phyloP scores from a whole-genome alignment of 257 asterid species.

The Ajuga chamaepitys region DNA sequence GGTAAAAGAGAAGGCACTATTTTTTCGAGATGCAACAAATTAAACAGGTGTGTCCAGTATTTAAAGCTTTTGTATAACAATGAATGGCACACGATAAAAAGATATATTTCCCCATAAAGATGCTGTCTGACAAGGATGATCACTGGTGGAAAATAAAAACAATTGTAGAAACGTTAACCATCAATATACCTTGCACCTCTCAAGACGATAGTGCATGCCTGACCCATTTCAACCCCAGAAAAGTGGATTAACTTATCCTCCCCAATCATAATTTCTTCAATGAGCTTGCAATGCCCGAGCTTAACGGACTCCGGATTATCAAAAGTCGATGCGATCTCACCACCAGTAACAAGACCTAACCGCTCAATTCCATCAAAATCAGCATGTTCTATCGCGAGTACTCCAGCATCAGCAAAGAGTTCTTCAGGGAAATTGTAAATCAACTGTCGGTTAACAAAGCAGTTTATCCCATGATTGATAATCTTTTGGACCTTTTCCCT shows the following conservation, averaged over 20 bases:
- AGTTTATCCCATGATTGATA: slow-evolving; percentile 81
- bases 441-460: slow-evolving; percentile 90
- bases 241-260: slow-evolving; percentile 94
- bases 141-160: neutral
- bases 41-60: neutral
- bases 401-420: slow-evolving; percentile 95
- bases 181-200: slow-evolving; percentile 78
- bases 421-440: slow-evolving; percentile 97
- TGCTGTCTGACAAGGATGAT: neutral
- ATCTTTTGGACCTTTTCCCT: slow-evolving; percentile 88
- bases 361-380: slow-evolving; percentile 97
- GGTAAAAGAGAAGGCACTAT: neutral
- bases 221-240: slow-evolving; percentile 97
- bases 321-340: slow-evolving; percentile 91
- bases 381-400: slow-evolving; percentile 95
- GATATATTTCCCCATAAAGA: neutral
- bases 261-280: slow-evolving; percentile 97
- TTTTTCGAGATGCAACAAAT: neutral
- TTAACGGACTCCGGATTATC: slow-evolving; percentile 94
- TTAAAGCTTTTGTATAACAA: neutral
- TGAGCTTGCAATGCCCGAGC: slow-evolving; percentile 89
- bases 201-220: slow-evolving; percentile 91
- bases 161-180: neutral
- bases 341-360: slow-evolving; percentile 88
- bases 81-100: neutral